phyloP scores from a whole-genome alignment of 192 early-diverging fungal genomes.

The Coemansia sp. region DNA sequence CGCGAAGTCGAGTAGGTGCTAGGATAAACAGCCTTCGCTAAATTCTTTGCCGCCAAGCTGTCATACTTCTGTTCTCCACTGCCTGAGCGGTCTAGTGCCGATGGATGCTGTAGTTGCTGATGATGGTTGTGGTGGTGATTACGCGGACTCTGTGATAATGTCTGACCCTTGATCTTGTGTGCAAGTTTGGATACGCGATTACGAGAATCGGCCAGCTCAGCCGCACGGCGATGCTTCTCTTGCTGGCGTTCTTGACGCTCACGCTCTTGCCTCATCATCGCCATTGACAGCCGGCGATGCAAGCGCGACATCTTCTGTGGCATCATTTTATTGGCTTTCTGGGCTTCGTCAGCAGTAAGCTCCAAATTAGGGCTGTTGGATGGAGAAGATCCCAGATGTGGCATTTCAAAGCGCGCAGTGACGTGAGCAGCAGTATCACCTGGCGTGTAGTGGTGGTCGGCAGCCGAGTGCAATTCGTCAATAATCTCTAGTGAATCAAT shows the following conservation, averaged over 20 bases:
- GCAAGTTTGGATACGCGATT: constrained; percentile 9
- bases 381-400: constrained; percentile 32
- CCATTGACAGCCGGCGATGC: constrained; percentile 47
- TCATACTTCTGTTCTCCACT: constrained; percentile 4
- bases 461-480: constrained; percentile 41
- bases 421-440: constrained; percentile 1
- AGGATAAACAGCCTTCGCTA: neutral
- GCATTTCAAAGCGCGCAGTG: constrained; percentile 30
- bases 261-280: constrained; percentile 46
- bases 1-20: constrained; percentile 30
- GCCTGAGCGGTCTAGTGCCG: neutral
- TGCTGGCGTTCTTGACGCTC: constrained; percentile 36
- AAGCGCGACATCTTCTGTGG: constrained; percentile 30
- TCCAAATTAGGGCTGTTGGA: constrained; percentile 6
- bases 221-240: constrained; percentile 30
- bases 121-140: constrained; percentile 11
- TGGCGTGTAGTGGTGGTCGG: constrained; percentile 21
- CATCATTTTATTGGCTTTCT: neutral
- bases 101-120: constrained; percentile 1
- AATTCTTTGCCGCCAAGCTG: neutral
- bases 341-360: neutral
- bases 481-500: constrained; percentile 43
- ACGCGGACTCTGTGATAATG: neutral
- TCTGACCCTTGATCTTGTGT: neutral
- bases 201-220: constrained; percentile 17